Base-by-base conservation (phyloP, 495 filamentous ascomycete species). In the Podospora pseudocomata region DNA sequence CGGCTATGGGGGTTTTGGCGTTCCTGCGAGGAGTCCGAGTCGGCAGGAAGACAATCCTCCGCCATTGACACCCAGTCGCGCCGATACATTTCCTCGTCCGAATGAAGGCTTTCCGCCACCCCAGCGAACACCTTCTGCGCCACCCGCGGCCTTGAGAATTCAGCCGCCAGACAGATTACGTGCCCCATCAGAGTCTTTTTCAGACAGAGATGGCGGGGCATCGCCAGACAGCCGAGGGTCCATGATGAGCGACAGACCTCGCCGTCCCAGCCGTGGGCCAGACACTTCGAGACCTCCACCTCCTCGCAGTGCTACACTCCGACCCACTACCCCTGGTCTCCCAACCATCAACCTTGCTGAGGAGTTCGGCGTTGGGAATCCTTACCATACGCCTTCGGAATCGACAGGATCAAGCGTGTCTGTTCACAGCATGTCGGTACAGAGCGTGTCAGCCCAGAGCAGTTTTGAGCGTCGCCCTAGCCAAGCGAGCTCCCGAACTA, bases 401-500 rank as follows among this genome's bases (percentile, higher is more conserved):
- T 95, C 91, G 1, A 84, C 84, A 27, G 86, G 86, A 2, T 93
- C 91, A 5, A 89, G 87, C 55, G 86, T 84, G n/a, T 49, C 39
- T 49, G 39, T 49, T 16, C 39, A 49, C 39, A 49, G 39, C 9
- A 49, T 49, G 39, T 49, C 39, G 39, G 9, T 13, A 13, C 39
- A 49, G 13, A 49, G 39, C 39, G 39, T 49, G 39, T 93, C 90
- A 6, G 84, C 81, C 1, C 86, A 81, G 26, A 91, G 75, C 66
- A 66, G 72, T 65, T 63, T 65, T 23, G 71, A 76, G 18, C 75
- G 89, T 20, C 80, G 87, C 9, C 80, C 80, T 0, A 87, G 88
- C 66, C 89, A 88, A 76, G 83, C 87, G 2, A 94, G 90, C 72
- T 92, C 91, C 3, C 83, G 87, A 64, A 92, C 91, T 4, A 96